phyloP scores from a whole-genome alignment of 106 monocot species.

The Dactylorhiza incarnata region DNA sequence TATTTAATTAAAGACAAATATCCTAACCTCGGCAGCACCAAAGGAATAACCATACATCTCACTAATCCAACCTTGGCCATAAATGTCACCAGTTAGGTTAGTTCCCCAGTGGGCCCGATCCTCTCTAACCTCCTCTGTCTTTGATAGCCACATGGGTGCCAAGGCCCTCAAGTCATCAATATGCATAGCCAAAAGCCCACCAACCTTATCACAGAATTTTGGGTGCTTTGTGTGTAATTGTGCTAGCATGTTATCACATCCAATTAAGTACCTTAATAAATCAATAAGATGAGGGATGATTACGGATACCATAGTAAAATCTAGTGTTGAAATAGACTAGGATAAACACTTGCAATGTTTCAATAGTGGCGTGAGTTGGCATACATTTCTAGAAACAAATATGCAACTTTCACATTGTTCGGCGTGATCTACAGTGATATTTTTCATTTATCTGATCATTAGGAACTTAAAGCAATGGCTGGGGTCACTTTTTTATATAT shows the following conservation, averaged over 20 bases:
- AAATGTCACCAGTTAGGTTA: conserved; percentile 95
- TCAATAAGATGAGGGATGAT: conserved; percentile 1
- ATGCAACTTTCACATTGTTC: background rate
- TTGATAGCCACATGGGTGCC: conserved; percentile 94
- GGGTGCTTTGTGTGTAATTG: conserved; percentile 82
- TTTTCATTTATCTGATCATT: background rate
- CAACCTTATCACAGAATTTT: conserved; percentile 95
- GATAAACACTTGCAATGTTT: background rate
- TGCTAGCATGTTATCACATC: conserved; percentile 94
- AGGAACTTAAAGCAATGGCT: background rate
- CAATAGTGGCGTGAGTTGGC: background rate
- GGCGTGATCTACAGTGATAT: background rate
- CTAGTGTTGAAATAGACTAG: background rate
- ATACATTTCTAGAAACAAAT: background rate
- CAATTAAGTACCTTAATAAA: conserved; percentile 62
- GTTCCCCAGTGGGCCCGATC: conserved; percentile 88
- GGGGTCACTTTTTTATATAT: background rate
- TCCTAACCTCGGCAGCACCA: conserved; percentile 94
- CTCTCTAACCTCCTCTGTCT: conserved; percentile 92
- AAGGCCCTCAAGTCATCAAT: conserved; percentile 86
- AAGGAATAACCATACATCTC: conserved; percentile 99
- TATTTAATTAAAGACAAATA: background rate
- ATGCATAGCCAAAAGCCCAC: conserved; percentile 91
- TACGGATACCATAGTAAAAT: background rate
- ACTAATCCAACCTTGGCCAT: conserved; percentile 93